Base-by-base conservation (phyloP, 2,329 filamentous ascomycete genomes). In the Fusarium dimerum region DNA sequence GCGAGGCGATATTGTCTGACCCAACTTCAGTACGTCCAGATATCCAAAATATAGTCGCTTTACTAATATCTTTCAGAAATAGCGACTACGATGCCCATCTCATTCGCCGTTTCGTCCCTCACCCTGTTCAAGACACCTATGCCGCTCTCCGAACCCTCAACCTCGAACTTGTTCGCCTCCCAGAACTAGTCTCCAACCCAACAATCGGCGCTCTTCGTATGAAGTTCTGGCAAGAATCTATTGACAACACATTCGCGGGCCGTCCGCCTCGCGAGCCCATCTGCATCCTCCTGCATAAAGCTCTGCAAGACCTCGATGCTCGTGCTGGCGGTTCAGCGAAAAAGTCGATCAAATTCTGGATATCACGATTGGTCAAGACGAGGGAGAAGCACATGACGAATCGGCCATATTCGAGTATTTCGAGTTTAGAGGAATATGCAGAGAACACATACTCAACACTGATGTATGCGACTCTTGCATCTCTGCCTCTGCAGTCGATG, bases 401-500 rank as follows among this genome's bases (percentile, higher is more conserved):
- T 68, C 83, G 88, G 18, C 91, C 93, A 0, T 97, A 92, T 66
- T 77, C 88, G 0, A 88, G 76, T 45, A 71, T 97, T 43, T 79
- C 83, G 2, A 81, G 85, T 1, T 75, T 97, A 47, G 94, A 99
- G 67, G 87, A 85, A 43, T 97, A 97, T 67, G 90, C 90, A 1
- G 94, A 99, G 72, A 92, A 92, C 63, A 97, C 94, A 2, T 97
- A 97, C 73, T 92, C 92, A 16, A 96, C 91, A 0, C 78, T 97
- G 42, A 84, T 96, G 73, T 99, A 99, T 70, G 81, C 95, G 56
- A 93, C 89, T 1, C 76, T 97, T 38, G 90, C 90, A 16, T 80
- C 88, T 7, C 74, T 97, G 51, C 89, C 91, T 0, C 78, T 97
- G 65, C 83, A 86, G 10, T 95, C 90, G 1, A 80, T 96, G 64